These are phyloP conservation scores for Allium fistulosum DNA, from an alignment of 106 monocot species.

Conservation along the genomic window DNA sequence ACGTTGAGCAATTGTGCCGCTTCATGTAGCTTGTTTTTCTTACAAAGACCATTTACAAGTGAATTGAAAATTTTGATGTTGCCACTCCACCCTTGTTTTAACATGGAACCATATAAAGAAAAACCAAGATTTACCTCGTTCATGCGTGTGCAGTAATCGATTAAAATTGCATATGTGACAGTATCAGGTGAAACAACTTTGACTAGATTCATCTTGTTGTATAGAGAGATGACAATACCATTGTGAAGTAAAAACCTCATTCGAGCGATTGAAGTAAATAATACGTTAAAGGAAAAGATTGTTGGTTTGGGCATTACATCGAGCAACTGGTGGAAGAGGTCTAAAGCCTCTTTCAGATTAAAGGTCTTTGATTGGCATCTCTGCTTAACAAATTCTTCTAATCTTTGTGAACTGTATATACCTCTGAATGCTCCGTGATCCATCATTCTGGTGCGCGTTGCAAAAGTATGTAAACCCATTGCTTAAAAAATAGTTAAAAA, in stretches of 20 bases:
- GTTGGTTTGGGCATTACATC: neutral
- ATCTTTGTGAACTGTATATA: neutral
- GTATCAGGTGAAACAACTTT: constrained; percentile 4
- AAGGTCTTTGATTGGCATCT: neutral
- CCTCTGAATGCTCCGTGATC: too few species aligned
- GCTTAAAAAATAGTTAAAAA: too few species aligned
- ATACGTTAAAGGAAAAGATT: neutral
- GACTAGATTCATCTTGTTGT: constrained; percentile 8
- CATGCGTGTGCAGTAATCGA: constrained; percentile 13
- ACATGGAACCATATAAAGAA: constrained; percentile 7
- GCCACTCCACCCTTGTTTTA: constrained; percentile 18
- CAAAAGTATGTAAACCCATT: too few species aligned
- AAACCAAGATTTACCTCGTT: constrained; percentile 11
- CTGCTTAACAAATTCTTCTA: neutral
- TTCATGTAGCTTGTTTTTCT: constrained; percentile 9
- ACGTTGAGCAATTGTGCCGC: constrained; percentile 13
- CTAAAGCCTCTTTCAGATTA: neutral
- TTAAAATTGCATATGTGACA: constrained; percentile 10
- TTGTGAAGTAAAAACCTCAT: neutral
- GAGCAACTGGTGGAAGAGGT: neutral
- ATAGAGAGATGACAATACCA: constrained; percentile 5
- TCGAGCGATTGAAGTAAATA: neutral
- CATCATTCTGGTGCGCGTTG: too few species aligned
- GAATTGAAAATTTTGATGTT: constrained; percentile 21
- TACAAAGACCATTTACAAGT: constrained; percentile 31